These are phyloP conservation scores for Verbascum thapsus DNA, from an alignment of 257 asterid genomes.

Conservation along the genomic window DNA sequence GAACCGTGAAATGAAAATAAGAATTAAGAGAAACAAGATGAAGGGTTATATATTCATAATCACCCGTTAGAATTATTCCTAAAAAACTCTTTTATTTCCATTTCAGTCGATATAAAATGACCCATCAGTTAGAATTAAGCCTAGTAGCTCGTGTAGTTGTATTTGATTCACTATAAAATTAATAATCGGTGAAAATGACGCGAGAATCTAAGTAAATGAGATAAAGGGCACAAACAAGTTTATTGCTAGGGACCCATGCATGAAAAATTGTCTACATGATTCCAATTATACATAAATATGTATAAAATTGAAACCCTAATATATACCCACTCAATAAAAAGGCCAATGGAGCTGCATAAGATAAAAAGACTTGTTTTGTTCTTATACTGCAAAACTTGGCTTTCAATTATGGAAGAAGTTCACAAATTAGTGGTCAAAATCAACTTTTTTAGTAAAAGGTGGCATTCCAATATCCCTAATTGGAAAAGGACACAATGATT, in stretches of 20 bases:
- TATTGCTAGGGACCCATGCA: conserved; percentile 25
- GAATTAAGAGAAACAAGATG: too few species aligned
- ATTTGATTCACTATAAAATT: too few species aligned
- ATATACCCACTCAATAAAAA: conserved; percentile 44
- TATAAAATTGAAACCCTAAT: too few species aligned
- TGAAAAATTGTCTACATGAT: conserved; percentile 14
- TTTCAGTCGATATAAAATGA: too few species aligned
- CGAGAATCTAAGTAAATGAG: conserved; percentile 29
- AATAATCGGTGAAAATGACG: conserved; percentile 9
- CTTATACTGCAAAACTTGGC: conserved; percentile 4
- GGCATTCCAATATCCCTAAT: conserved; percentile 19
- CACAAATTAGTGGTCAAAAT: conserved; percentile 44
- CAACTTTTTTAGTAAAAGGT: conserved; percentile 42
- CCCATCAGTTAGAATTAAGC: too few species aligned
- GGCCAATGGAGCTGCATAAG: conserved; percentile 25
- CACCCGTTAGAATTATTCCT: too few species aligned
- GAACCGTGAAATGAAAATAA: too few species aligned
- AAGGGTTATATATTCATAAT: too few species aligned
- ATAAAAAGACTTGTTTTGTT: conserved; percentile 42
- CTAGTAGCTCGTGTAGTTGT: too few species aligned
- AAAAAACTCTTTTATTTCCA: too few species aligned
- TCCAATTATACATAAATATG: conserved; percentile 4
- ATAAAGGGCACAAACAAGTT: conserved; percentile 35
- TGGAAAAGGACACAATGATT: conserved; percentile 25
- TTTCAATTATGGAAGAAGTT: conserved; percentile 23